Conservation (phyloP, 768 basidiomycete genomes). For the Steccherinum ochraceum region DNA sequence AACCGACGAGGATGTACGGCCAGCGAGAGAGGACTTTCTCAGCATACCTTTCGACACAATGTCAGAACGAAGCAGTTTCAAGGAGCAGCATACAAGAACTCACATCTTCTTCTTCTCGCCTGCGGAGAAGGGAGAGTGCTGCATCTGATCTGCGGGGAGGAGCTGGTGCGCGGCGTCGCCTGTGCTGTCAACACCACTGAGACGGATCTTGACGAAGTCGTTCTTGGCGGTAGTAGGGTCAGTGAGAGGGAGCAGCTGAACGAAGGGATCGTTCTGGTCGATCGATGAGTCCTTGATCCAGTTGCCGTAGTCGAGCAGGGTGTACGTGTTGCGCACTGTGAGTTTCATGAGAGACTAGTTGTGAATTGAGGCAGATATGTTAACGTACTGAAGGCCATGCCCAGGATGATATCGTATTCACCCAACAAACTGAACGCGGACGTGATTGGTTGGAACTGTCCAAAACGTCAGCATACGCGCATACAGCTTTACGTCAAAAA, state of each 20-base stretch:
- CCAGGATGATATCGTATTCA: constrained; percentile 77
- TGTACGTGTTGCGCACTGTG: constrained; percentile 76
- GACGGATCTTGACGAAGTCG: constrained; percentile 62
- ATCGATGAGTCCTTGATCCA: constrained; percentile 46
- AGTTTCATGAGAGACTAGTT: neutral
- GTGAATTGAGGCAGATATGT: constrained; percentile 2
- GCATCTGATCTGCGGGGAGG: constrained; percentile 50
- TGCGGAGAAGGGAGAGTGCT: constrained; percentile 49
- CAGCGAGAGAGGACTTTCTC: constrained; percentile 23
- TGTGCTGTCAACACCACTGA: constrained; percentile 54
- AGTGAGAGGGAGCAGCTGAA: constrained; percentile 64
- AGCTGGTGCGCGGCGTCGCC: constrained; percentile 49
- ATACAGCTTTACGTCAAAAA: constrained; percentile 10
- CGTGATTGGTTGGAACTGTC: constrained; percentile 77
- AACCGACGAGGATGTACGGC: constrained; percentile 28
- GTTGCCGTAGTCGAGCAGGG: constrained; percentile 66
- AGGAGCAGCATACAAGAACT: neutral
- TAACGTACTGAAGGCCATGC: constrained; percentile 69
- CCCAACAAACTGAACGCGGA: constrained; percentile 72
- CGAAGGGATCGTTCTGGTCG: constrained; percentile 50
- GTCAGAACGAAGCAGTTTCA: too few species aligned
- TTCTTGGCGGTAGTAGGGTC: constrained; percentile 42
- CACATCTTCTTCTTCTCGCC: constrained; percentile 23
- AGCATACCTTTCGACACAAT: constrained; percentile 16
- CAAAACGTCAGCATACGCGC: neutral